Conservation (phyloP, 1,284 basidiomycete genomes). For the Rhodotorula sp. region DNA sequence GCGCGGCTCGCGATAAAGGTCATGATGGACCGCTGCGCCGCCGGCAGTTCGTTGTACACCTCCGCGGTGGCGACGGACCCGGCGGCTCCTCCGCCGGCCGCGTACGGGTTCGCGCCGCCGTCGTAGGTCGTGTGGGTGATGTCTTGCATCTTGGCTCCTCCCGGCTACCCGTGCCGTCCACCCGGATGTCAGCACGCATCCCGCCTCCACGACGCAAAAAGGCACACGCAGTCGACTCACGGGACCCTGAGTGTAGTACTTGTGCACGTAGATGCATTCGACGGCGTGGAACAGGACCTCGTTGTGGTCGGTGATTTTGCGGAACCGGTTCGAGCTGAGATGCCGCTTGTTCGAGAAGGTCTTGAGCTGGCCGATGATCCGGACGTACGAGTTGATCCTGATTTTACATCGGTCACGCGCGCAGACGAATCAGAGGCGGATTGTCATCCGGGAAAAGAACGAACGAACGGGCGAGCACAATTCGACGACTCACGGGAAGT, state of each 20-base stretch:
- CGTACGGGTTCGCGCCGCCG: slow-evolving; percentile 28
- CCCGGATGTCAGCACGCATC: not conserved
- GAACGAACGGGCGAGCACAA: not conserved
- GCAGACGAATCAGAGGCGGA: not conserved
- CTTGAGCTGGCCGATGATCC: slow-evolving; percentile 88
- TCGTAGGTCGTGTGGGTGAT: slow-evolving; percentile 20
- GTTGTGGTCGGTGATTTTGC: slow-evolving; percentile 66
- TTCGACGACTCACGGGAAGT: slow-evolving; percentile 42
- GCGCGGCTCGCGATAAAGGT: slow-evolving; percentile 22
- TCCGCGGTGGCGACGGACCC: slow-evolving; percentile 31
- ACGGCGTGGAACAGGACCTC: slow-evolving; percentile 79
- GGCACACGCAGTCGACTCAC: slow-evolving; percentile 5
- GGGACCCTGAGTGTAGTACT: slow-evolving; percentile 41
- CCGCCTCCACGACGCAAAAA: too few relatives aligned
- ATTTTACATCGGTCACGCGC: not conserved
- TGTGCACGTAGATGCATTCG: slow-evolving; percentile 58
- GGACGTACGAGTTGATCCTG: slow-evolving; percentile 75
- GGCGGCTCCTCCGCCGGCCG: not conserved
- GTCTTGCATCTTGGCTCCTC: slow-evolving; percentile 34
- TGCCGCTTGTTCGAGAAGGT: slow-evolving; percentile 78
- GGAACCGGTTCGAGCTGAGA: slow-evolving; percentile 72
- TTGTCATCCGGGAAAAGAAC: not conserved
- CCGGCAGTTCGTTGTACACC: slow-evolving; percentile 59
- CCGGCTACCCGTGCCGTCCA: slow-evolving; percentile 19
- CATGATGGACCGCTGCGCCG: slow-evolving; percentile 65